These are phyloP conservation scores for Colletotrichum spaethianum DNA, from an alignment of 2,329 filamentous ascomycete genomes.

Conservation along the genomic window DNA sequence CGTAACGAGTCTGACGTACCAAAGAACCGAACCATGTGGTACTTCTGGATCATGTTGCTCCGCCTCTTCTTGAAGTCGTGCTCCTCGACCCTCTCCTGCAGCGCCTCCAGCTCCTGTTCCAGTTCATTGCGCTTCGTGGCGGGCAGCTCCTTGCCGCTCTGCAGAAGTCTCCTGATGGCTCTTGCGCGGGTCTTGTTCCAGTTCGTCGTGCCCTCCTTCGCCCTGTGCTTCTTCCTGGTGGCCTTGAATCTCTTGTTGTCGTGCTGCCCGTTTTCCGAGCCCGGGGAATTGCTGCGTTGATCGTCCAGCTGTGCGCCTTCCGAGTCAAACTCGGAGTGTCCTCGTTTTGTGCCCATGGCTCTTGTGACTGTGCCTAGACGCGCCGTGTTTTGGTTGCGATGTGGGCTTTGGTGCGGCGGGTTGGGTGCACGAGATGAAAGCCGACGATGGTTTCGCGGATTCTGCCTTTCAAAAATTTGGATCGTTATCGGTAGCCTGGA, in stretches of 20 bases:
- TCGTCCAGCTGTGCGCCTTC: conserved; percentile 30
- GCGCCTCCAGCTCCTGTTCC: conserved; percentile 79
- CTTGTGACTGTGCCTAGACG: neutral
- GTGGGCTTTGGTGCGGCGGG: neutral
- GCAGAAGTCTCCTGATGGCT: conserved; percentile 77
- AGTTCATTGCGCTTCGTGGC: conserved; percentile 78
- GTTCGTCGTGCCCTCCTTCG: conserved; percentile 65
- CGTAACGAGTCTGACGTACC: conserved; percentile 63
- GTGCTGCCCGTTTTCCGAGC: conserved; percentile 39
- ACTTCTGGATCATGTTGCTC: conserved; percentile 81
- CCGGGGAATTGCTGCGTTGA: conserved; percentile 37
- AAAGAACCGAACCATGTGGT: conserved; percentile 89
- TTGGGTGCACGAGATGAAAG: neutral
- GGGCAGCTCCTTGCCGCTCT: conserved; percentile 73
- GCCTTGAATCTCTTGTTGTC: conserved; percentile 52
- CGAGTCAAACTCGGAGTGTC: conserved; percentile 44
- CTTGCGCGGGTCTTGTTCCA: conserved; percentile 80
- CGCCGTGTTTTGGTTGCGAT: neutral
- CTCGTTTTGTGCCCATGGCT: conserved; percentile 50
- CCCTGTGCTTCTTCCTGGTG: conserved; percentile 56
- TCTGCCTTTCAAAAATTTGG: conserved; percentile 43
- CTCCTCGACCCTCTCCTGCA: conserved; percentile 74
- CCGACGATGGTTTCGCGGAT: conserved; percentile 22
- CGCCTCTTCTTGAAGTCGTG: conserved; percentile 73
- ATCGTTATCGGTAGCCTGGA: conserved; percentile 37